Conservation (phyloP, 2,329 filamentous ascomycete genomes). For the Aureobasidium musti region DNA sequence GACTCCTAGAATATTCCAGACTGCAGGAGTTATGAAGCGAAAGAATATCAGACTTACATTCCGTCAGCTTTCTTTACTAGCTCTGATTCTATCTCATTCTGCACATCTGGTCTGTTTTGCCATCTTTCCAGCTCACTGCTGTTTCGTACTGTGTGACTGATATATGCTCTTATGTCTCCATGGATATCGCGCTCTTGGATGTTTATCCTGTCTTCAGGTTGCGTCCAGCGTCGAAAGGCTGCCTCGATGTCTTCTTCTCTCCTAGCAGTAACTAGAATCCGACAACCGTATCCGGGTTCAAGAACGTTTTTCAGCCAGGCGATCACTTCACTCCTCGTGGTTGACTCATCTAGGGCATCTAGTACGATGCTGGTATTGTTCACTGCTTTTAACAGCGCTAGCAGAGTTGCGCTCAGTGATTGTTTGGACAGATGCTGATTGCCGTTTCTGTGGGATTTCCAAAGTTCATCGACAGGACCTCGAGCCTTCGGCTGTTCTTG, state of each 20-base stretch:
- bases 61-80: not conserved
- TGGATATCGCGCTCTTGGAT: not conserved
- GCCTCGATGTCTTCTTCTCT: constrained; percentile 2
- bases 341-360: constrained; percentile 15
- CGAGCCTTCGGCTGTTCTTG: not conserved
- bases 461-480: not conserved
- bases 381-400: not conserved
- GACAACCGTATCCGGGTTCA: rapidly evolving
- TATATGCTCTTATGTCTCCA: constrained; percentile 16
- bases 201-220: not conserved
- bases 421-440: not conserved
- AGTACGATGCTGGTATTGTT: not conserved
- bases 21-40: no score
- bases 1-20: no score
- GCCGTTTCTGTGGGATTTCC: not conserved
- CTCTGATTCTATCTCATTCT: not conserved
- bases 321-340: not conserved
- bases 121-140: not conserved
- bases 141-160: not conserved
- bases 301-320: not conserved
- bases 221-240: not conserved
- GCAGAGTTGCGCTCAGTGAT: not conserved
- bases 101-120: not conserved
- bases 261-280: not conserved
- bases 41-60: not conserved